Base-by-base conservation (phyloP, 2,329 filamentous ascomycete genomes). In the Zymoseptoria crescenta region DNA sequence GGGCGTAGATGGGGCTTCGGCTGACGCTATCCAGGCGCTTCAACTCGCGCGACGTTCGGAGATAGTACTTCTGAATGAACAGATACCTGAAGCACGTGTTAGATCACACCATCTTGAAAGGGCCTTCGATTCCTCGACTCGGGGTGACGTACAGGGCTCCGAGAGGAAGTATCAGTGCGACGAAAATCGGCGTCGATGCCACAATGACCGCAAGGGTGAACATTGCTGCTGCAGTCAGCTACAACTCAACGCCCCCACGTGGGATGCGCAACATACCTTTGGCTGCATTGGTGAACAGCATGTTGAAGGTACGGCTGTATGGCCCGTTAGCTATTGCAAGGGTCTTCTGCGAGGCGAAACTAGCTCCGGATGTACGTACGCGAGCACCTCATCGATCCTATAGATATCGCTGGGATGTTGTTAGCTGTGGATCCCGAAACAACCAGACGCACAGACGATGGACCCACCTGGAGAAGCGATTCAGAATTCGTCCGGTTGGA, bases 11-110 rank as follows among this genome's bases (percentile, higher is more conserved):
- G 27, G 95, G 95, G 73, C 92, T 96, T 68, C 91, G 87, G 73
- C 88, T 96, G 66, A 97, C 88, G 72, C 92, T 96, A 75, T 99
- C 94, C 60, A 99, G 81, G 65, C 94, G 84, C 80, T 99, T 99
- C 64, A 99, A 82, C 77, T 99, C 95, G 64, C 95, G 88, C 60
- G 94, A 99, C 13, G 94, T 96, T 63, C 92, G 85, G 54, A 99
- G 83, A 74, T 99, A 99, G 80, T 99, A 99, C 68, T 92, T 87
- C 75, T 99, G 94, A 68, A 97, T 96, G 76, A 86, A 95, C 67
- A 95, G 82, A 29, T 52, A 52, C 35, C 35, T 45, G 10, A 45
- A 45, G 13, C 35, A 45, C 35, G 35, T 2, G 35, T 45, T 45
- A 45, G 35, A 45, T 41, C 35, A 16, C 2, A 13, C 13, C 35